Evolutionary conservation across 495 filamentous ascomycete genomes (phyloP).

Genomic region (Extremus antarcticus): DNA sequence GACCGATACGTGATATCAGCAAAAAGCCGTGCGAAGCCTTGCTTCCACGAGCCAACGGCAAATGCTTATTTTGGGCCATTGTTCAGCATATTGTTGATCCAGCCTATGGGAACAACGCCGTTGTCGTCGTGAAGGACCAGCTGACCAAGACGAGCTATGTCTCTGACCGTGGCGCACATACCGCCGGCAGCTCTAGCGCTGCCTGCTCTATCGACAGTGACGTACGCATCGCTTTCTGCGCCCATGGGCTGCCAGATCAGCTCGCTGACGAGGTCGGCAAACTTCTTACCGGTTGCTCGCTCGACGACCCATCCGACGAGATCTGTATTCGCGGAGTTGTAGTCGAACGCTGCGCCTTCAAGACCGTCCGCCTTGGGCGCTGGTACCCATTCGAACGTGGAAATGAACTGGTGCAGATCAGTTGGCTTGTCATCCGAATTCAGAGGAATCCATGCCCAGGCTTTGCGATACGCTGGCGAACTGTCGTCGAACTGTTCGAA

Average conservation of each 20-base stretch:
- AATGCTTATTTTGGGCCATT: conserved; percentile 1
- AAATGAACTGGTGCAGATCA: conserved; percentile 8
- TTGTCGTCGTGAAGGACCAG: conserved; percentile 5
- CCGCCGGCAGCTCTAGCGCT: conserved; percentile 9
- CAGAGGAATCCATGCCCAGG: conserved; percentile 4
- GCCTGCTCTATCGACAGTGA: conserved; percentile 7
- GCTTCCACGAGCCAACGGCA: neutral
- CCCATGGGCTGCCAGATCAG: conserved; percentile 15
- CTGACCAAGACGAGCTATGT: conserved; percentile 13
- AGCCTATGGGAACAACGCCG: conserved; percentile 2
- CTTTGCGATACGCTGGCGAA: conserved; percentile 8
- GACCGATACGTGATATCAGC: no score
- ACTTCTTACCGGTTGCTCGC: conserved; percentile 1
- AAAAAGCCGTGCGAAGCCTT: neutral
- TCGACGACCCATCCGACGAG: conserved; percentile 8
- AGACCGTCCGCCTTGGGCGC: neutral
- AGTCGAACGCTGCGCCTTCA: conserved; percentile 6
- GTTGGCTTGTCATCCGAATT: neutral
- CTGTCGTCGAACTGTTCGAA: neutral
- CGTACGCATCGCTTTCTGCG: conserved; percentile 7
- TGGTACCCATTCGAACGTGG: neutral
- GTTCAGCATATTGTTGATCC: conserved; percentile 14
- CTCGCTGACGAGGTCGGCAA: conserved; percentile 11
- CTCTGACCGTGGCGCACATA: conserved; percentile 9
- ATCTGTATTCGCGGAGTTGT: conserved; percentile 11